Conservation (phyloP, 1,284 basidiomycete species). For the Porodaedalea pini region DNA sequence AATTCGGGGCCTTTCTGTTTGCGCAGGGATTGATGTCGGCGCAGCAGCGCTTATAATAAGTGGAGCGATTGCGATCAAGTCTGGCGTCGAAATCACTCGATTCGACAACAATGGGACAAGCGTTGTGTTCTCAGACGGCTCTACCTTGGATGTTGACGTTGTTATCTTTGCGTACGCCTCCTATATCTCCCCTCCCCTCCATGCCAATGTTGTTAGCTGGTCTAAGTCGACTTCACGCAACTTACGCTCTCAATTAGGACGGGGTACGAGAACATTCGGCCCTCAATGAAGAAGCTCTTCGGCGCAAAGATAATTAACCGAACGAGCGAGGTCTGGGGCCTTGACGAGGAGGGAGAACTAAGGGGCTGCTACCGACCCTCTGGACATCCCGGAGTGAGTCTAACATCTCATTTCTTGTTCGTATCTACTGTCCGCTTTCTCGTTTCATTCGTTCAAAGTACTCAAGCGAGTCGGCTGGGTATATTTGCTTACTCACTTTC, state of each 20-base stretch:
- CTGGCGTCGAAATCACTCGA: conserved; percentile 25
- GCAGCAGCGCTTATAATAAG: conserved; percentile 31
- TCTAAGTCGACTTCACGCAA: neutral
- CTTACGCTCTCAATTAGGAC: conserved; percentile 5
- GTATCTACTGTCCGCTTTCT: neutral
- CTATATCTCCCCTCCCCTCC: neutral
- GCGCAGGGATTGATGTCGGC: conserved; percentile 40
- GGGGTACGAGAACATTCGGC: conserved; percentile 19
- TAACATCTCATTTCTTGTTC: neutral
- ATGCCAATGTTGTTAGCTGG: neutral
- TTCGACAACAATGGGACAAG: conserved; percentile 22
- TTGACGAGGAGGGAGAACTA: conserved; percentile 21
- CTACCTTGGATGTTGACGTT: conserved; percentile 25
- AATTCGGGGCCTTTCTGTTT: neutral
- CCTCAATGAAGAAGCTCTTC: conserved; percentile 15
- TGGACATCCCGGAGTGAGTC: conserved; percentile 19
- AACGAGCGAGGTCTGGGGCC: conserved; percentile 20
- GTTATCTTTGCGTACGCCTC: conserved; percentile 28
- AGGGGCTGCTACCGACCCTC: conserved; percentile 18
- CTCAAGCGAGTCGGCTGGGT: too few relatives aligned
- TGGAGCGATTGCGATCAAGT: conserved; percentile 28
- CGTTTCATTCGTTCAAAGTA: too few relatives aligned
- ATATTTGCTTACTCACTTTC: too few relatives aligned
- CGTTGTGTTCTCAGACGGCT: conserved; percentile 27
- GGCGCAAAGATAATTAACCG: conserved; percentile 18